A percentile compares a stretch with the other conserved stretches of the same genome.
Conservation (phyloP, 2,329 filamentous ascomycete genomes). For the Coleophoma eucalyptorum region DNA sequence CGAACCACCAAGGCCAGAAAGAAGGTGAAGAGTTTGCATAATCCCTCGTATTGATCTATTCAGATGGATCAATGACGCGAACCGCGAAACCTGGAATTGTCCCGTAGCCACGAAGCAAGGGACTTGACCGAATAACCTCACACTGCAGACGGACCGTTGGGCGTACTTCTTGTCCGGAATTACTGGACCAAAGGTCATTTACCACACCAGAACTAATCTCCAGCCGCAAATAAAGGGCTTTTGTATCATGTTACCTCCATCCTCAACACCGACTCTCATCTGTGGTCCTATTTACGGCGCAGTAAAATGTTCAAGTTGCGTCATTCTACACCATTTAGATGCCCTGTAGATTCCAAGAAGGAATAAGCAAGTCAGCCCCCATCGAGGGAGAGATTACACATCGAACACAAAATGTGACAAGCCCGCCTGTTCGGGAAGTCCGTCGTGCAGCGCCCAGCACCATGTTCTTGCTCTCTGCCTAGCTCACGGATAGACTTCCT, state of each 20-base stretch:
- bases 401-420: no score
- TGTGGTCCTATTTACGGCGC: background rate
- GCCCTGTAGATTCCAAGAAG: no score
- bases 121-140: slow-evolving; percentile 1
- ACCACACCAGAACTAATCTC: background rate
- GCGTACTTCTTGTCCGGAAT: background rate
- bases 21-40: background rate
- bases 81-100: background rate
- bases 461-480: background rate
- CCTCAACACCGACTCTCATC: background rate
- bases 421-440: no score
- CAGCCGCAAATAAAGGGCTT: background rate
- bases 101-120: background rate
- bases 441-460: no score
- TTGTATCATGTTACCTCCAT: background rate
- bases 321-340: no score
- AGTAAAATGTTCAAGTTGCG: no score
- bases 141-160: slow-evolving; percentile 1
- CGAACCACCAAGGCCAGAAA: background rate
- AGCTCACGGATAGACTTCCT: background rate
- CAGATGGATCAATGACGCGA: no score
- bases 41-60: no score
- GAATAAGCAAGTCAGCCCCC: no score
- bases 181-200: background rate
- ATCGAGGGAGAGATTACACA: no score